Base-by-base conservation (phyloP, 2,329 filamentous ascomycete species). In the Beauveria scarabaeidicola region DNA sequence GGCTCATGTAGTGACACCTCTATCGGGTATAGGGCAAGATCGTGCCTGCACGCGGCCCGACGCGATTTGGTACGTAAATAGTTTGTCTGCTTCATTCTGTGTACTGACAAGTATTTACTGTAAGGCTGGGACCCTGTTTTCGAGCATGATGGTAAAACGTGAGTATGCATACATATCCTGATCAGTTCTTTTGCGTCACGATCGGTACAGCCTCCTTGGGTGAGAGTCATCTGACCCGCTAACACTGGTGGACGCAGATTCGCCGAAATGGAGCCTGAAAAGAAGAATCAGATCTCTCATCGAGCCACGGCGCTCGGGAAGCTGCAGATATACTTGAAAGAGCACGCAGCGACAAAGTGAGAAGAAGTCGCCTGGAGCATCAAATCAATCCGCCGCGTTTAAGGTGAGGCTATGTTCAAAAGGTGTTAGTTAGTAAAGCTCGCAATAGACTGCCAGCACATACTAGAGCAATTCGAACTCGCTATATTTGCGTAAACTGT, bases 51-150 rank as follows among this genome's bases (percentile, higher is more conserved):
- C 82, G 94, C 70, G 94, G 94, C 7, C 87, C 90, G 47, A 76
- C 84, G 19, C 81, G 83, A 57, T 99, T 99, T 71, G 94, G 92
- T 93, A 78, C 75, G 85, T 74, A 13, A 6, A 17, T 50, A 27
- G 48, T 19, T 23, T 57, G n/a, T 29, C n/a, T 56, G 36, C 23
- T 57, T 32, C 15, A n/a, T 38, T 38, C 36, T 9, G 27, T 41
- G 3, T 51, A 15, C 17, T 58, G 23, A 61, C 66, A 32, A 23
- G 3, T 52, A 11, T 36, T 36, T 36, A 11, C 11, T 10, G 7
- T 3, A 52, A 96, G 92, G 93, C 50, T 99, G 94, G 94, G 94
- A 99, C 73, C 85, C 94, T 2, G 88, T 96, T 64, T 99, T 99
- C 68, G 94, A 99, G 75, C 93, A 95, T 66, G 82, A 95, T 64